These are phyloP conservation scores for Cladochytrium replicatum DNA, from an alignment of 192 early-diverging fungal genomes.

Conservation along the genomic window DNA sequence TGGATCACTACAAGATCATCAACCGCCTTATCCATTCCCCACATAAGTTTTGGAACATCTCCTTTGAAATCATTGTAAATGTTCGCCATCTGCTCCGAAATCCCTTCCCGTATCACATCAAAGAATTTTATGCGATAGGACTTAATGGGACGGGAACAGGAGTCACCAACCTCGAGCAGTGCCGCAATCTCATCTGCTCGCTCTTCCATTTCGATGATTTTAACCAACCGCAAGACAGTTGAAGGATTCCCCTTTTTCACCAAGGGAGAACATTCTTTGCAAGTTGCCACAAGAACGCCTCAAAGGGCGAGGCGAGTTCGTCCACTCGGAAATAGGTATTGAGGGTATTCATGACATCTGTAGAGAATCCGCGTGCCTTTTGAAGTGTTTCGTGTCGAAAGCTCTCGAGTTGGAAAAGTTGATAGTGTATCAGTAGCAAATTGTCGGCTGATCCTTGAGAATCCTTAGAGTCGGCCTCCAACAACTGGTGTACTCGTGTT, in stretches of 20 bases:
- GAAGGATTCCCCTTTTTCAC: conserved; percentile 57
- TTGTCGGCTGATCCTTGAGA: conserved; percentile 61
- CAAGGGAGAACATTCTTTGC: conserved; percentile 71
- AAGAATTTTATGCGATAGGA: conserved; percentile 2
- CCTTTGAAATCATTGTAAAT: conserved; percentile 52
- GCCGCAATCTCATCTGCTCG: conserved; percentile 66
- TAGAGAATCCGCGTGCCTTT: conserved; percentile 51
- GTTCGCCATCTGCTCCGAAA: conserved; percentile 53
- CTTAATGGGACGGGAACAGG: conserved; percentile 9
- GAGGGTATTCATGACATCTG: conserved; percentile 76
- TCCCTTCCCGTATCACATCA: conserved; percentile 41
- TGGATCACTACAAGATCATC: conserved; percentile 81
- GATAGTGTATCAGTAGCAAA: conserved; percentile 79
- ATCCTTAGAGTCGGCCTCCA: conserved; percentile 55
- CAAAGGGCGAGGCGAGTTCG: conserved; percentile 70
- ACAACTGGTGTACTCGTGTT: conserved; percentile 54
- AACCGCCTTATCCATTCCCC: conserved; percentile 69
- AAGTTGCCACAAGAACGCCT: conserved; percentile 77
- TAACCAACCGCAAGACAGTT: conserved; percentile 74
- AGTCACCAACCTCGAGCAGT: conserved; percentile 24
- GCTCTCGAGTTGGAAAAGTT: conserved; percentile 69
- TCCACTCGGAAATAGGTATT: conserved; percentile 83
- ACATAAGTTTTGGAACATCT: conserved; percentile 50
- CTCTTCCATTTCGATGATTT: conserved; percentile 93
- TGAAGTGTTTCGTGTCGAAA: conserved; percentile 80